These are phyloP conservation scores for Hyaloperonospora brassicae DNA, from an alignment of 352 stramenopile species.

Conservation along the genomic window DNA sequence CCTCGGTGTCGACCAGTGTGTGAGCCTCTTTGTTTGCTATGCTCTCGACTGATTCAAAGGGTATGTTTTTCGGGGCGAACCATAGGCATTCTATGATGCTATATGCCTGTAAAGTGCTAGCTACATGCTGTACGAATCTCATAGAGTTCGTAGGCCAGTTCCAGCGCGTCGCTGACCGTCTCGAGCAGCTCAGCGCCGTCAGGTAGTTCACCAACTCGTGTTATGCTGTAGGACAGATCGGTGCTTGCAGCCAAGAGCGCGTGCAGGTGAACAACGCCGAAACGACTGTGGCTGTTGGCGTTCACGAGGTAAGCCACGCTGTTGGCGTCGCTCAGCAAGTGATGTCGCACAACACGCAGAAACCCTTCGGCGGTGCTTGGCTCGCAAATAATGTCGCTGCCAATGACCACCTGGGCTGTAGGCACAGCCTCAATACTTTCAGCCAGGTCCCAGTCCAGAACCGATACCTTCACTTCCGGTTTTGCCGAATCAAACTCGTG, in stretches of 20 bases:
- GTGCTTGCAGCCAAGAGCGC: slow-evolving; percentile 43
- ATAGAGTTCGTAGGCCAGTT: slow-evolving; percentile 84
- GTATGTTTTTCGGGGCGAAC: too few relatives aligned
- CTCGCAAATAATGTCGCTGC: slow-evolving; percentile 85
- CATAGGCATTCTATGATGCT: too few relatives aligned
- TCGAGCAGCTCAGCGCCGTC: slow-evolving; percentile 62
- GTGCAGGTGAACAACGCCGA: slow-evolving; percentile 70
- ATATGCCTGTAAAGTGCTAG: slow-evolving; percentile 1
- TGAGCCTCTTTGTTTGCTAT: too few relatives aligned
- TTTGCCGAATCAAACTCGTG: slow-evolving; percentile 53
- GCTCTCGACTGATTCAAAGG: too few relatives aligned
- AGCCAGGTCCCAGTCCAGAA: slow-evolving; percentile 71
- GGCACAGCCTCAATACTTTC: slow-evolving; percentile 48
- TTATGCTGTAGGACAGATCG: slow-evolving; percentile 66
- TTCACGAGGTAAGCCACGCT: slow-evolving; percentile 82
- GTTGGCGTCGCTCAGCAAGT: slow-evolving; percentile 31
- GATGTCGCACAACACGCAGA: slow-evolving; percentile 59
- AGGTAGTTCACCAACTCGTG: slow-evolving; percentile 44
- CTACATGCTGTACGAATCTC: slow-evolving; percentile 47
- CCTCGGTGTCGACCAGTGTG: too few relatives aligned
- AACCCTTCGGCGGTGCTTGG: slow-evolving; percentile 83
- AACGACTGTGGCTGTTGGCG: slow-evolving; percentile 80
- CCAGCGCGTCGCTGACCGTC: slow-evolving; percentile 62
- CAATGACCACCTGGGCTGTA: slow-evolving; percentile 76
- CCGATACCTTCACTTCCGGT: slow-evolving; percentile 41